Conservation (phyloP, 129 eudicot species). For the Erigeron canadensis region DNA sequence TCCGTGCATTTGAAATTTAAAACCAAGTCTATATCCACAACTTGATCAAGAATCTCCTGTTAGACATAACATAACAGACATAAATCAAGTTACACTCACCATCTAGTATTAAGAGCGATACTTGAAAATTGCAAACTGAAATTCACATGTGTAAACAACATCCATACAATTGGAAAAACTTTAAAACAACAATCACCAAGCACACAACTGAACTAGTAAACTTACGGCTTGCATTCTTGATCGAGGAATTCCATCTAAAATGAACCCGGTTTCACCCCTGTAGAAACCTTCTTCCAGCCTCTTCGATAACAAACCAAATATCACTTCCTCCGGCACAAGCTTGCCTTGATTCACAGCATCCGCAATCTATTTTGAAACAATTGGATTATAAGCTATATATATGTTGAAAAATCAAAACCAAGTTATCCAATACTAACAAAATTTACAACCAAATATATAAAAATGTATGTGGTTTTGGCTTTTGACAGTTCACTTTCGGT, state of each 20-base stretch:
- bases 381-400: not conserved
- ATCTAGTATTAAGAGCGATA: too few relatives aligned
- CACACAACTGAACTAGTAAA: not conserved
- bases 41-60: conserved; percentile 93
- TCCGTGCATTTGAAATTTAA: conserved; percentile 72
- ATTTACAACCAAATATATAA: not conserved
- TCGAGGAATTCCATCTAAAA: conserved; percentile 93
- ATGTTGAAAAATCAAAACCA: not conserved
- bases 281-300: conserved; percentile 82
- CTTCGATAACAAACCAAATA: conserved; percentile 83
- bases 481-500: too few relatives aligned
- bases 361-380: conserved; percentile 51
- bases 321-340: conserved; percentile 87
- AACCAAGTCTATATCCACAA: conserved; percentile 84
- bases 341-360: conserved; percentile 80
- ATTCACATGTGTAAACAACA: not conserved
- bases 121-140: not conserved
- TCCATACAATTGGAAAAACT: not conserved
- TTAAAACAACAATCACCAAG: not conserved
- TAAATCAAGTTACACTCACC: not conserved
- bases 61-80: conserved; percentile 6
- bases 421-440: not conserved
- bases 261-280: conserved; percentile 91
- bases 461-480: not conserved
- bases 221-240: conserved; percentile 88